These are phyloP conservation scores for Solanum gandarillasii DNA, from an alignment of 257 asterid species.

Conservation along the genomic window DNA sequence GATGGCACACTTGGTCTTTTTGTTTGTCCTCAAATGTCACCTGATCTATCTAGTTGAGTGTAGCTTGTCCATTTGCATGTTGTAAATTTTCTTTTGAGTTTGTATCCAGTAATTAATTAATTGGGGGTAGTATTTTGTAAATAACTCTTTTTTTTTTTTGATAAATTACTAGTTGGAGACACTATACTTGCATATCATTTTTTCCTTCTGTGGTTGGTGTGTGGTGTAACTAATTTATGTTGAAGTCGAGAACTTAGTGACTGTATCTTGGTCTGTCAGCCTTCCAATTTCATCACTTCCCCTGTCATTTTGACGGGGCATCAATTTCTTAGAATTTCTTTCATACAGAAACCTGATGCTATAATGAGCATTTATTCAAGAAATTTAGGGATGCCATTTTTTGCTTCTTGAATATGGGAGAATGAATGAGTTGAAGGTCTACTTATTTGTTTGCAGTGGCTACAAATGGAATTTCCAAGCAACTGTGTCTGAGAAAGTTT, in stretches of 20 bases:
- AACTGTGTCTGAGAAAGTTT: constrained; percentile 42
- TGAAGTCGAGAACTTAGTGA: not conserved
- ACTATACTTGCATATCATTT: not conserved
- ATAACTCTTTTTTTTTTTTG: not conserved
- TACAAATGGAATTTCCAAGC: constrained; percentile 40
- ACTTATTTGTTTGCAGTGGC: constrained; percentile 46
- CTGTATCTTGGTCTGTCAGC: not conserved
- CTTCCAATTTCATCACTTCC: not conserved
- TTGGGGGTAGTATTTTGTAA: not conserved
- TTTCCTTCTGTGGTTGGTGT: not conserved
- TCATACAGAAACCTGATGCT: not conserved
- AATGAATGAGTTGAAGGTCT: not conserved
- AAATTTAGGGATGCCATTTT: not conserved
- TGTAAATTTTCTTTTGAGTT: not conserved
- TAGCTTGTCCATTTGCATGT: not conserved
- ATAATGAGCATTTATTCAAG: not conserved
- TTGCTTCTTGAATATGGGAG: not conserved
- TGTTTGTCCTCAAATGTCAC: not conserved
- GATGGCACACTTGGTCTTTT: not conserved
- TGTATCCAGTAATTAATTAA: not conserved
- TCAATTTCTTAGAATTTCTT: not conserved
- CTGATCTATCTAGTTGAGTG: not conserved
- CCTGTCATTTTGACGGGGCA: not conserved
- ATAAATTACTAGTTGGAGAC: not conserved
- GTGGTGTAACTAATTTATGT: not conserved